Conservation (phyloP, 75 land plant genomes). For the Cupressus sempervirens region DNA sequence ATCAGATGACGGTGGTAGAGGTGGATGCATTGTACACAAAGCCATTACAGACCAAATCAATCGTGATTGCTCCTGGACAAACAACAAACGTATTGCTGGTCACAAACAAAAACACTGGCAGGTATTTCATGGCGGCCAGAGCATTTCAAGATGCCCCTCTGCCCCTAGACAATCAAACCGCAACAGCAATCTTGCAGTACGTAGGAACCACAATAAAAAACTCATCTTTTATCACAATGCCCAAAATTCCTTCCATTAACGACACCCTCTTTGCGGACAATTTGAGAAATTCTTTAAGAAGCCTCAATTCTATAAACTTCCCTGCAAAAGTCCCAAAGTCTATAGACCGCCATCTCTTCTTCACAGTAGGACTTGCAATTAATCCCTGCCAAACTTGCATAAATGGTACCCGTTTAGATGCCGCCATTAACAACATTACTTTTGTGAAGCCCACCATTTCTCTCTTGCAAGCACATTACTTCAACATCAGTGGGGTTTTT, state of each 20-base stretch:
- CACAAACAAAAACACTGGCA: conserved; percentile 27
- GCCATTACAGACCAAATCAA: conserved; percentile 46
- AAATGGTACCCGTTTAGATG: conserved; percentile 40
- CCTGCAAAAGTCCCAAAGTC: conserved; percentile 55
- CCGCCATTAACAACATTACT: conserved; percentile 63
- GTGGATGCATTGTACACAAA: conserved; percentile 67
- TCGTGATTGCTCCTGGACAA: conserved; percentile 66
- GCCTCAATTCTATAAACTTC: conserved; percentile 36
- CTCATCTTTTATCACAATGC: conserved; percentile 29
- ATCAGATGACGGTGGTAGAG: conserved; percentile 63
- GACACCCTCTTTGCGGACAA: conserved; percentile 34
- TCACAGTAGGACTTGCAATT: conserved; percentile 58
- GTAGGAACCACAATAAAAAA: conserved; percentile 27
- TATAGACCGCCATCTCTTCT: conserved; percentile 56
- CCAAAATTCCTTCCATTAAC: conserved; percentile 42
- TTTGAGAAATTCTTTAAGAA: conserved; percentile 36
- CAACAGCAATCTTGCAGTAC: conserved; percentile 59
- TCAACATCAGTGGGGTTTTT: conserved; percentile 39
- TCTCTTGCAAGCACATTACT: conserved; percentile 61
- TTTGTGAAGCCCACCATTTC: conserved; percentile 52
- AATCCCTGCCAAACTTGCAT: conserved; percentile 53
- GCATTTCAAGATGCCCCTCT: conserved; percentile 52
- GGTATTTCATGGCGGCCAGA: conserved; percentile 65
- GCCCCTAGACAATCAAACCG: conserved; percentile 52
- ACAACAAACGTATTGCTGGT: conserved; percentile 57